Percentiles rank a stretch among this genome's conserved stretches.
These are phyloP conservation scores for Mycena belliarum DNA, from an alignment of 768 basidiomycete species.

Conservation along the genomic window DNA sequence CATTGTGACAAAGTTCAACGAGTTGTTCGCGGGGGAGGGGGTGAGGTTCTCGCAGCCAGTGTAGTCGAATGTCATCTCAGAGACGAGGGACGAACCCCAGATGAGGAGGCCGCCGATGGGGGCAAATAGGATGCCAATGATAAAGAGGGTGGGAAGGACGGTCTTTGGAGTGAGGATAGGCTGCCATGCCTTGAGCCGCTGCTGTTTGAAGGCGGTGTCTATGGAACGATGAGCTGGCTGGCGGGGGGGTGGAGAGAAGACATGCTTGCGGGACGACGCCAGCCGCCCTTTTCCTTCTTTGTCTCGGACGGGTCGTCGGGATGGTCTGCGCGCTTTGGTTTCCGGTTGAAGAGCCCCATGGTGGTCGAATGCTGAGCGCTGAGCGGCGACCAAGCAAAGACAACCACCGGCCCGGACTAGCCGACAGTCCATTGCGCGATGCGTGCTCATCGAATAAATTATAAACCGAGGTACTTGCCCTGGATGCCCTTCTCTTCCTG, in stretches of 20 bases:
- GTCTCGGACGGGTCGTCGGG: conserved; percentile 47
- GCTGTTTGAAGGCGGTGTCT: conserved; percentile 99
- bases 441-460: not conserved
- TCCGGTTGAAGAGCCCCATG: conserved; percentile 65
- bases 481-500: not conserved
- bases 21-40: conserved; percentile 38
- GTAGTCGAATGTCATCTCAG: conserved; percentile 94
- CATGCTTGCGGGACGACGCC: conserved; percentile 84
- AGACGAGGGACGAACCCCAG: conserved; percentile 83
- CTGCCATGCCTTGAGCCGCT: conserved; percentile 99
- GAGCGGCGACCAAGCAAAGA: too few species aligned
- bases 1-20: conserved; percentile 49
- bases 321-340: conserved; percentile 41
- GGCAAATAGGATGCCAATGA: conserved; percentile 92
- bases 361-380: conserved; percentile 7
- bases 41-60: conserved; percentile 80
- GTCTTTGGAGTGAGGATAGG: conserved; percentile 98
- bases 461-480: too few species aligned
- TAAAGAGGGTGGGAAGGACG: conserved; percentile 93
- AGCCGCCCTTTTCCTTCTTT: conserved; percentile 84
- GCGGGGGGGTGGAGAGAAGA: conserved; percentile 18
- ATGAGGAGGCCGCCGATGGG: conserved; percentile 94
- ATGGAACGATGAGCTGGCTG: conserved; percentile 23
- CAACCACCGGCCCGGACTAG: not conserved
- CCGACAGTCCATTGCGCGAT: not conserved